Evolutionary conservation across 116 monocot genomes (phyloP).

Genomic region (Cymodocea nodosa): DNA sequence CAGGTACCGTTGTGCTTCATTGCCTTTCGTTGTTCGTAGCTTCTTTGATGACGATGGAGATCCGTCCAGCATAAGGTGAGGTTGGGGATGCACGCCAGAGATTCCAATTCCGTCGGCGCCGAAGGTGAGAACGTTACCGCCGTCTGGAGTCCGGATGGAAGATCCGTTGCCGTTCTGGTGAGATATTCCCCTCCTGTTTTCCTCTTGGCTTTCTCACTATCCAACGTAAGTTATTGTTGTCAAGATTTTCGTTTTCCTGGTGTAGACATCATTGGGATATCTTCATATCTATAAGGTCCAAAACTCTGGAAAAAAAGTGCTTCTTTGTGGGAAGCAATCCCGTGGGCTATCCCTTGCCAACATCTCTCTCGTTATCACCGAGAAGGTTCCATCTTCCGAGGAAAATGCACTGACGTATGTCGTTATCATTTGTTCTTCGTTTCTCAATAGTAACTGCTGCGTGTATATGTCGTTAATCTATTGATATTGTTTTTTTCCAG

Average conservation of each 20-base stretch:
- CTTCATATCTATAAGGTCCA: slow-evolving; percentile 78
- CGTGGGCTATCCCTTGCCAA: slow-evolving; percentile 52
- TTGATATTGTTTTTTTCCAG: slow-evolving; percentile 25
- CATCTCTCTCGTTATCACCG: slow-evolving; percentile 61
- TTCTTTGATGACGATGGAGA: not conserved
- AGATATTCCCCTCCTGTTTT: slow-evolving; percentile 2
- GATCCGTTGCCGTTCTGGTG: slow-evolving; percentile 63
- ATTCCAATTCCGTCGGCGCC: slow-evolving; percentile 29
- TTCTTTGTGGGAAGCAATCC: slow-evolving; percentile 65
- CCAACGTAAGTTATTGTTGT: not conserved
- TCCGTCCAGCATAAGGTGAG: slow-evolving; percentile 66
- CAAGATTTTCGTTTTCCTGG: not conserved
- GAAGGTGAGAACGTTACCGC: slow-evolving; percentile 79
- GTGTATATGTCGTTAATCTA: not conserved
- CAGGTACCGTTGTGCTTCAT: slow-evolving; percentile 26
- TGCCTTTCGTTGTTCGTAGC: not conserved
- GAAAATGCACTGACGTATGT: slow-evolving; percentile 50
- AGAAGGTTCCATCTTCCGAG: slow-evolving; percentile 61
- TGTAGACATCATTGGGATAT: slow-evolving; percentile 70
- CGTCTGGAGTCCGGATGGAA: slow-evolving; percentile 79
- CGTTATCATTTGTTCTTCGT: not conserved
- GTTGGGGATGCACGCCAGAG: slow-evolving; percentile 50
- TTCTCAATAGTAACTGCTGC: not conserved
- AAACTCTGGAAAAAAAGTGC: slow-evolving; percentile 54
- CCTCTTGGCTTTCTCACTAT: no score